Evolutionary conservation across 23 red algal species (phyloP).

Genomic region (Gracilaria vermiculophylla): DNA sequence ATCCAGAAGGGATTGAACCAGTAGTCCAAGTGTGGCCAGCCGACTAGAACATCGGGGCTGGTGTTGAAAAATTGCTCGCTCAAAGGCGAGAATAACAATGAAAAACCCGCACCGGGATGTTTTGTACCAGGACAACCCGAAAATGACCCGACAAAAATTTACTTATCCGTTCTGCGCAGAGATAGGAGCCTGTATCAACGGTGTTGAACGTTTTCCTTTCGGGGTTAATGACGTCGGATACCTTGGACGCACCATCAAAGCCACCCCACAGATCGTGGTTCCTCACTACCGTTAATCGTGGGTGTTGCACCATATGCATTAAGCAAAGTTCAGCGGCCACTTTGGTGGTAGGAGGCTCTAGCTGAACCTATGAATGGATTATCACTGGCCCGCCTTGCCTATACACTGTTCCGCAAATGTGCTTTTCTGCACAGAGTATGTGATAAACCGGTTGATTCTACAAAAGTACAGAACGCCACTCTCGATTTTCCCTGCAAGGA

Average conservation of each 20-base stretch:
- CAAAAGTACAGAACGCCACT: not conserved
- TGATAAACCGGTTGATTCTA: not conserved
- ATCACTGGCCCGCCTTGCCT: constrained; percentile 14
- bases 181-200: too few relatives aligned
- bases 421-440: not conserved
- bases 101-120: too few relatives aligned
- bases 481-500: constrained; percentile 18
- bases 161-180: too few relatives aligned
- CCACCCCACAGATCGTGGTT: too few relatives aligned
- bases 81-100: too few relatives aligned
- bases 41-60: too few relatives aligned
- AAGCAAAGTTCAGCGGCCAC: not conserved
- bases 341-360: not conserved
- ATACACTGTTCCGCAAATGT: not conserved
- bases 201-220: too few relatives aligned
- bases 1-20: not conserved
- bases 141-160: too few relatives aligned
- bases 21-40: not conserved
- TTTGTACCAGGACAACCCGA: too few relatives aligned
- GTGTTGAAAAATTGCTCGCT: too few relatives aligned
- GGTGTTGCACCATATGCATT: not conserved
- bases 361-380: not conserved
- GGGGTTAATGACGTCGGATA: too few relatives aligned
- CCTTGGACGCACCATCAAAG: too few relatives aligned
- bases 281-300: not conserved